Conservation (phyloP, 1,139 yeast genomes). For the Yamadazyma membranifaciens region DNA sequence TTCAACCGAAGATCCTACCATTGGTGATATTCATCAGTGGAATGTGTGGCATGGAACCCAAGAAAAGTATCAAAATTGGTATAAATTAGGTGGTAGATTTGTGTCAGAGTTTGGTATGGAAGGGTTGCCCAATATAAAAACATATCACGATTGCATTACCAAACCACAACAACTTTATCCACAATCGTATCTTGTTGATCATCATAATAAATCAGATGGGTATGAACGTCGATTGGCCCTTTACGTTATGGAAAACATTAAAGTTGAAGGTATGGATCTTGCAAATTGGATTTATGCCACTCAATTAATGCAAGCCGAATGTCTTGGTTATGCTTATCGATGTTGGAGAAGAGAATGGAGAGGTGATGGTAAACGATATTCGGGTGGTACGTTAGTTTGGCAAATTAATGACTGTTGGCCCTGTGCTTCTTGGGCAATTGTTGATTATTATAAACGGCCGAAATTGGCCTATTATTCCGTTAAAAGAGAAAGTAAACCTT, state of each 20-base stretch:
- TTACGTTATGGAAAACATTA: slow-evolving; percentile 42
- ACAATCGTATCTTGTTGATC: slow-evolving; percentile 34
- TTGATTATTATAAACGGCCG: slow-evolving; percentile 38
- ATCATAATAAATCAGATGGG: slow-evolving; percentile 44
- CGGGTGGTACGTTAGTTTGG: slow-evolving; percentile 48
- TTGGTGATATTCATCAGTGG: slow-evolving; percentile 50
- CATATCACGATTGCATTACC: slow-evolving; percentile 28
- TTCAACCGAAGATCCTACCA: slow-evolving; percentile 28
- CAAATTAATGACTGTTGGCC: slow-evolving; percentile 55
- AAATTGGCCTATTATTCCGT: slow-evolving; percentile 45
- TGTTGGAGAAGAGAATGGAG: slow-evolving; percentile 49
- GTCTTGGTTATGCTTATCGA: slow-evolving; percentile 43
- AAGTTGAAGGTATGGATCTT: slow-evolving; percentile 27
- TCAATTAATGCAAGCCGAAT: slow-evolving; percentile 49
- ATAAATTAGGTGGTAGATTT: slow-evolving; percentile 37
- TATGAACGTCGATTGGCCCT: slow-evolving; percentile 41
- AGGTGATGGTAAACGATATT: slow-evolving; percentile 26
- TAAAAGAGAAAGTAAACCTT: slow-evolving; percentile 38
- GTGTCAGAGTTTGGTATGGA: slow-evolving; percentile 49
- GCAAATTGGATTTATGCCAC: slow-evolving; percentile 48
- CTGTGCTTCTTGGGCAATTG: slow-evolving; percentile 43
- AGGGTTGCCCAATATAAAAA: slow-evolving; percentile 31
- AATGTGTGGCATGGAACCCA: slow-evolving; percentile 48
- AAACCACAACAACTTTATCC: slow-evolving; percentile 30
- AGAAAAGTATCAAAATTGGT: slow-evolving; percentile 43